Evolutionary conservation across 2,329 filamentous ascomycete genomes (phyloP), one percentile per base, ranked within the genome.

Genomic region (Colletotrichum endophyticum): DNA sequence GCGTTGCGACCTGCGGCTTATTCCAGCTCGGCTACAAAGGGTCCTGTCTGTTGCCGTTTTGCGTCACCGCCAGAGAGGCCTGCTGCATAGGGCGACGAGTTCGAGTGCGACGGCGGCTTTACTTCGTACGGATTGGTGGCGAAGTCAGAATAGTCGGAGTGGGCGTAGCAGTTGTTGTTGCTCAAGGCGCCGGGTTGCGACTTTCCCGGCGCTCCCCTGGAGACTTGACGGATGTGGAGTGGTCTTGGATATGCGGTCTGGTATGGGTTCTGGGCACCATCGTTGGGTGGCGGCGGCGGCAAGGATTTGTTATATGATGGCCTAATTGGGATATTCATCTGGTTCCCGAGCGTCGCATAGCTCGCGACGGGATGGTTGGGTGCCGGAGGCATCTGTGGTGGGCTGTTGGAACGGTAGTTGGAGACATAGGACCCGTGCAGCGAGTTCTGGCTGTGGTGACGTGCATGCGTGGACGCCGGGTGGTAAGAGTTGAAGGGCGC

Each of bases 21-120:
- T 28, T 75, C 71, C 71, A 75, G 36, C 66, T 75, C 74, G 72
- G 74, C 71, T 9, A 70, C 22, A 27, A 76, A 70, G 8, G 64
- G 70, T 30, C 64, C 71, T 19, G n/a, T n/a, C 22, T 66, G 61
- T 34, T 76, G 70, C n/a, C 30, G 63, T 8, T 53, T 19, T 2
- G 62, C 30, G 7, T 72, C 73, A 19, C 22, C 28, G 30, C 32
- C 16, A 12, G 30, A 27, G 30, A 49, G 22, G n/a, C 56, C 66
- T 6, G 57, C 64, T 16, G 53, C 67, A 16, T 39, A 75, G 11
- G 68, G 28, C 30, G 71, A 56, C 30, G 66, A 59, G 6, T 25
- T 32, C 68, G 68, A 63, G 25, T 66, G 62, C 8, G 56, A 30
- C 13, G 32, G 53, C 22, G 69, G 27, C 8, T 63, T 73, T 25